phyloP scores from a whole-genome alignment of 257 asterid species.

The Jacaranda copaia region DNA sequence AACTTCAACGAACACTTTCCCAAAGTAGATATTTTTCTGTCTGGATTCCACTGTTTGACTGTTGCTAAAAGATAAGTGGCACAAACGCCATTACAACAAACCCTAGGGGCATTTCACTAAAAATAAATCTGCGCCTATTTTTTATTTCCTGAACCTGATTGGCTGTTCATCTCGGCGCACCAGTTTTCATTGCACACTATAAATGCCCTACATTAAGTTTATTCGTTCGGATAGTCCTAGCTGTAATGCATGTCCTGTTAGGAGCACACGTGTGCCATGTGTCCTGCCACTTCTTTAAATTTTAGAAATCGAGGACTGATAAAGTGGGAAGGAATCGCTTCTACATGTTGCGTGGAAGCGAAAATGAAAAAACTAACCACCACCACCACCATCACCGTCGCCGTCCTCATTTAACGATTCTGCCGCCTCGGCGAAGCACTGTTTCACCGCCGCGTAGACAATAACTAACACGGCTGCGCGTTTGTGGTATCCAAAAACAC shows the following conservation, averaged over 20 bases:
- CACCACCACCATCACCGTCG: constrained; percentile 14
- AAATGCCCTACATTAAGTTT: background rate
- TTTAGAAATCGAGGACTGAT: constrained; percentile 51
- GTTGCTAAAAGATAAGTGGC: constrained; percentile 37
- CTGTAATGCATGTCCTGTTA: constrained; percentile 38
- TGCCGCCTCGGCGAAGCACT: constrained; percentile 34
- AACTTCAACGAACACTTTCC: constrained; percentile 4
- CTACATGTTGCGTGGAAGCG: background rate
- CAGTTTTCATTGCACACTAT: constrained; percentile 11
- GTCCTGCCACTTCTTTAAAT: constrained; percentile 27
- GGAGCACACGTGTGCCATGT: constrained; percentile 32
- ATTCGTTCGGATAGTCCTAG: background rate
- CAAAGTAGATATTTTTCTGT: constrained; percentile 42
- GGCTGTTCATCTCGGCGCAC: constrained; percentile 44
- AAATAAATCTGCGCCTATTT: background rate
- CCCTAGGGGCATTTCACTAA: constrained; percentile 3
- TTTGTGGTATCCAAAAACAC: background rate
- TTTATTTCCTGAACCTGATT: constrained; percentile 28
- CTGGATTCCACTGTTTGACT: background rate
- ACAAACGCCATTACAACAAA: constrained; percentile 27
- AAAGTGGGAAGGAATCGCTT: constrained; percentile 68
- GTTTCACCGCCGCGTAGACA: constrained; percentile 28
- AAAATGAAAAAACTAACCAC: constrained; percentile 38
- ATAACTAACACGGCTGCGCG: background rate
- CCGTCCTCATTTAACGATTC: constrained; percentile 5